Base-by-base conservation (phyloP, 768 basidiomycete species). In the Russula olivacea region DNA sequence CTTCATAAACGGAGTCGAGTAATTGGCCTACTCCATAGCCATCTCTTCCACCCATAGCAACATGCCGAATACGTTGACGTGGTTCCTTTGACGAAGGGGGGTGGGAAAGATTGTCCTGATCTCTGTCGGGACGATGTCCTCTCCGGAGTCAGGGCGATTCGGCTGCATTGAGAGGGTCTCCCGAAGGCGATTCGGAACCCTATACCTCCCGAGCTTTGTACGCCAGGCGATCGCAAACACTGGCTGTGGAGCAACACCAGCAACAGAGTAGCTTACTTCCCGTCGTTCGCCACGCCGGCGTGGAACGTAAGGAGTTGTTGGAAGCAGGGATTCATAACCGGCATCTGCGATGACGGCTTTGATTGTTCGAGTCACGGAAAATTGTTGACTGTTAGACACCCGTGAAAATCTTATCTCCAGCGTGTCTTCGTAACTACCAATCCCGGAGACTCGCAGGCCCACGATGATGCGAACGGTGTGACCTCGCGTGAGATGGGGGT, bases 321-420 rank as follows among this genome's bases (percentile, higher is more conserved):
- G 59, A 14, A 11, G 59, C 7, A 61, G 8, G 7, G 47, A 23
- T 7, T 17, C 17, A 47, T 61, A 54, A 21, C 9, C n/a, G 8
- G 21, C 59, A 30, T 61, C 52, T 10, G 41, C 59, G 12, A 61
- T 14, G 11, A 47, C 19, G 8, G 61, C 61, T 28, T 56, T 61
- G 54, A 61, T 32, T 2, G 38, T 55, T 23, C 61, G 61, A 14
- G 38, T 56, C 4, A 61, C 55, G 14, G 38, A 40, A 17, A 61
- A 61, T 7, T 41, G 61, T 10, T 61, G 45, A 2, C 19, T 12
- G 38, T 30, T 55, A n/a, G 54, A 50, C 3, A 61, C 15, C 21
- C 61, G 36, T 21, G 21, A 1, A 36, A 61, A 61, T 56, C 40
- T 55, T 14, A 61, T 61, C 61, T 61, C 61, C 47, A 61, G 38